Percentiles rank a stretch among this genome's conserved stretches.
Evolutionary conservation across 202 grass and related monocot species (phyloP).

Genomic region (Elaeis oleifera): DNA sequence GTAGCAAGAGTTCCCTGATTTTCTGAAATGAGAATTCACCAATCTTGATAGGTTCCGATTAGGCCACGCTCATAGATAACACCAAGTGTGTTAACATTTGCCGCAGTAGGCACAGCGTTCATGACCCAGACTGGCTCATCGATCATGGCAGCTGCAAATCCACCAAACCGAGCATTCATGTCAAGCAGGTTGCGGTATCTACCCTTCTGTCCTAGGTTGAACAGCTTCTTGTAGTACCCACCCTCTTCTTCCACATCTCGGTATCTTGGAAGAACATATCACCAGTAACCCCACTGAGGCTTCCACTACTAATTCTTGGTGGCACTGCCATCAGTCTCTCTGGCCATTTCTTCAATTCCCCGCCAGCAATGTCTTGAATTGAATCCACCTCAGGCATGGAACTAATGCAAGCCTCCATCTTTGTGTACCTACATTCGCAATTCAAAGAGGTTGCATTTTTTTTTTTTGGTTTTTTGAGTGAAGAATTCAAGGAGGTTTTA

Average conservation of each 20-base stretch:
- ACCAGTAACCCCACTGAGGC: slow-evolving; percentile 36
- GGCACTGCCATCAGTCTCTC: slow-evolving; percentile 63
- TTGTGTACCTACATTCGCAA: slow-evolving; percentile 52
- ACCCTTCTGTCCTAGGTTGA: slow-evolving; percentile 58
- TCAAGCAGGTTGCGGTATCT: slow-evolving; percentile 91
- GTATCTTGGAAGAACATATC: slow-evolving; percentile 57
- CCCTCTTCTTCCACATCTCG: slow-evolving; percentile 63
- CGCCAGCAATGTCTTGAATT: slow-evolving; percentile 33
- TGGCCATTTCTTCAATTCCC: slow-evolving; percentile 73
- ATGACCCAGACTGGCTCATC: slow-evolving; percentile 72
- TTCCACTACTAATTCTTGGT: slow-evolving; percentile 43
- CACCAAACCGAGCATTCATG: slow-evolving; percentile 67
- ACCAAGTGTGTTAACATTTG: slow-evolving; percentile 49
- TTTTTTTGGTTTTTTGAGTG: too few relatives aligned
- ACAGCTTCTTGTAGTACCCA: slow-evolving; percentile 57
- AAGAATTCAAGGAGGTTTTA: too few relatives aligned
- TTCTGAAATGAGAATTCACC: slow-evolving; percentile 29
- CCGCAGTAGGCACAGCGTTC: slow-evolving; percentile 67
- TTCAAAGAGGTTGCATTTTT: too few relatives aligned
- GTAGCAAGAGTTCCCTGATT: not conserved
- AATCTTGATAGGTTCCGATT: slow-evolving; percentile 89
- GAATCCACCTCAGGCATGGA: slow-evolving; percentile 54
- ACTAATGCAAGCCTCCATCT: slow-evolving; percentile 73
- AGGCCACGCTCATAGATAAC: slow-evolving; percentile 79
- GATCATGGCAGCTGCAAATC: slow-evolving; percentile 66